phyloP scores from a whole-genome alignment of 2,329 filamentous ascomycete species.

The Paraconiothyrium sp. region DNA sequence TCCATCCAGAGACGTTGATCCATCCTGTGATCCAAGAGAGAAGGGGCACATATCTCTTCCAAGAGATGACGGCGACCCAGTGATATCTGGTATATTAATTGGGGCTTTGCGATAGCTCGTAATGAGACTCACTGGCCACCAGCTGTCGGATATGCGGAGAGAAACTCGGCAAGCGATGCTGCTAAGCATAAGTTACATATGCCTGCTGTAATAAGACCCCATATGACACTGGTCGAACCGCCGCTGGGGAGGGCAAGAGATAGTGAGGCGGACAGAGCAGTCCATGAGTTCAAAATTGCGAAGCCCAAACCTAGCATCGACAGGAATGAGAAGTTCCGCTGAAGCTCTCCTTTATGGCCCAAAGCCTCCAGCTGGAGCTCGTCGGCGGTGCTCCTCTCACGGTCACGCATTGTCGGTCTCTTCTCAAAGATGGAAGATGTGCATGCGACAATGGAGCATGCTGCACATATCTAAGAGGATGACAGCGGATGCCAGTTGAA shows the following conservation, averaged over 20 bases:
- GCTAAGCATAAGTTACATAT: conserved; percentile 76
- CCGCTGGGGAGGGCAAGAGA: conserved; percentile 73
- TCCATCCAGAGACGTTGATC: conserved; percentile 78
- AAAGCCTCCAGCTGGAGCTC: conserved; percentile 52
- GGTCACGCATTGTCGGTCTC: conserved; percentile 31
- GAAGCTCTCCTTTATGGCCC: conserved; percentile 67
- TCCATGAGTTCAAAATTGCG: conserved; percentile 72
- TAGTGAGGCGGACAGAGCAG: conserved; percentile 66
- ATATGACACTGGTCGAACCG: conserved; percentile 75
- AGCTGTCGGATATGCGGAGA: conserved; percentile 69
- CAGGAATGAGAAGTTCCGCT: conserved; percentile 66
- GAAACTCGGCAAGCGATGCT: conserved; percentile 74
- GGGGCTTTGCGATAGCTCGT: conserved; percentile 29
- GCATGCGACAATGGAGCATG: background rate
- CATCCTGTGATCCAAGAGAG: conserved; percentile 77
- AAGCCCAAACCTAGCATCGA: conserved; percentile 71
- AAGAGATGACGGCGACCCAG: conserved; percentile 74
- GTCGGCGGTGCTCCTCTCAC: conserved; percentile 35
- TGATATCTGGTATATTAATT: conserved; percentile 63
- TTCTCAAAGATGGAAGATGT: background rate
- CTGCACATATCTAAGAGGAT: background rate
- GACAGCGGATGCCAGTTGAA: background rate
- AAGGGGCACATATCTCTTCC: conserved; percentile 67
- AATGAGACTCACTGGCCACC: conserved; percentile 40
- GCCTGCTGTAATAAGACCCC: conserved; percentile 67